Base-by-base conservation (phyloP, 2,329 filamentous ascomycete species). In the Aspergillus viridinutans region DNA sequence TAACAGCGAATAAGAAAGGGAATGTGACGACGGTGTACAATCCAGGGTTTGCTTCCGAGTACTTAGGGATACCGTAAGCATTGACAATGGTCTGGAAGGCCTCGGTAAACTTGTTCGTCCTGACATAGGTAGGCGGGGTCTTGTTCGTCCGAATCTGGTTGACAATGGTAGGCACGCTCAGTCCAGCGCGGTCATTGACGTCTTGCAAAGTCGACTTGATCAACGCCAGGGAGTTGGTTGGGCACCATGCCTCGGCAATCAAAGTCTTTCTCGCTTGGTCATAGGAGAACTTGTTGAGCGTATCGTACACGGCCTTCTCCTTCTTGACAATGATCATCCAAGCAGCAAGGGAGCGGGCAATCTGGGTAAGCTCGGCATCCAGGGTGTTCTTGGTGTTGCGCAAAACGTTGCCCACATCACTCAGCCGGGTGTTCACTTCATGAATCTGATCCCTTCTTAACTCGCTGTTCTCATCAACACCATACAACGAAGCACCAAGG, bases 71-170 rank as follows among this genome's bases (percentile, higher is more conserved):
- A 70, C 94, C 95, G 71, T 99, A 99, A 28, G 95, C 94, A 69
- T 99, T 93, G 74, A 99, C 95, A 73, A 99, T 99, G 57, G 93
- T 97, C 77, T 99, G 94, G 81, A 99, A 99, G 25, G 89, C 94
- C 69, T 97, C 88, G 3, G 95, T 99, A 72, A 97, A 97, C 76
- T 93, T 96, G 82, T 99, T 99, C 32, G 92, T 97, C 80, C 96
- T 96, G 75, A 97, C 86, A 74, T 95, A 97, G 0, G 94, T 99
- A 0, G 94, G 94, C 26, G 95, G 94, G 5, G 90, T 97, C 82
- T 97, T 97, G 78, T 92, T 96, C 47, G 93, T 97, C 67, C 87
- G 88, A 72, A 99, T 94, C 79, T 96, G 92, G 74, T 97, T 97
- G 80, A 99, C 93, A 68, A 99, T 97, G 53, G 93, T 97, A 7